These are phyloP conservation scores for Alnus glutinosa DNA, from an alignment of 306 rosid species.

Conservation along the genomic window DNA sequence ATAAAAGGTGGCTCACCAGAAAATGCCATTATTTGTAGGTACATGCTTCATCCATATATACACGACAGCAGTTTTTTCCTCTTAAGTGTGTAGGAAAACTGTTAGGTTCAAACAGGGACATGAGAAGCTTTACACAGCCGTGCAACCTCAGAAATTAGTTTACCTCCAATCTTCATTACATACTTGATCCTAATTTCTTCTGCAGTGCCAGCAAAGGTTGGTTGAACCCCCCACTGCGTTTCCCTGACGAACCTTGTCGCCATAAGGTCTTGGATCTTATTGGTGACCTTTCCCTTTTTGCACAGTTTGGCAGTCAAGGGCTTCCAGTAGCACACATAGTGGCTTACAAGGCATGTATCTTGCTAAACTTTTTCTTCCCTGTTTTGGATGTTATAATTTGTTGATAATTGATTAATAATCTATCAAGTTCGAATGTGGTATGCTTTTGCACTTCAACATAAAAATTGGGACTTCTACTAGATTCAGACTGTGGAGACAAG, in stretches of 20 bases:
- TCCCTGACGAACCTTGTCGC: slow-evolving; percentile 86
- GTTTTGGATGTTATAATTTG: slow-evolving; percentile 11
- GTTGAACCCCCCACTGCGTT: slow-evolving; percentile 87
- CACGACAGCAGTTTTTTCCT: not conserved
- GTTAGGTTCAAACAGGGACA: not conserved
- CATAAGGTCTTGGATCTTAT: slow-evolving; percentile 88
- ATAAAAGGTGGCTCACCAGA: slow-evolving; percentile 81
- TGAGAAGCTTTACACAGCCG: slow-evolving; percentile 3
- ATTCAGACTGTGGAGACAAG: slow-evolving; percentile 3
- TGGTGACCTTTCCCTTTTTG: slow-evolving; percentile 84
- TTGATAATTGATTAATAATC: not conserved
- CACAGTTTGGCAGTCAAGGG: slow-evolving; percentile 84
- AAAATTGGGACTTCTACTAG: not conserved
- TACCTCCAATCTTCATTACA: slow-evolving; percentile 2
- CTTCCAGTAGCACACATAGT: slow-evolving; percentile 80
- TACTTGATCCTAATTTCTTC: slow-evolving; percentile 17
- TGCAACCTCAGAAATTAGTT: slow-evolving; percentile 4
- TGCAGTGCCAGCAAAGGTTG: slow-evolving; percentile 72
- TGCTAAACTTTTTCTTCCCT: slow-evolving; percentile 5
- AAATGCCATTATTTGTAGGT: slow-evolving; percentile 90
- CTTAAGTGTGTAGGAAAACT: slow-evolving; percentile 6
- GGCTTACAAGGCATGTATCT: slow-evolving; percentile 66
- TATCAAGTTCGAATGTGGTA: not conserved
- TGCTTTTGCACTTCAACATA: not conserved
- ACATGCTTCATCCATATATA: slow-evolving; percentile 27